Evolutionary conservation across 2,329 filamentous ascomycete genomes (phyloP).

Genomic region (Fusarium nurragi): DNA sequence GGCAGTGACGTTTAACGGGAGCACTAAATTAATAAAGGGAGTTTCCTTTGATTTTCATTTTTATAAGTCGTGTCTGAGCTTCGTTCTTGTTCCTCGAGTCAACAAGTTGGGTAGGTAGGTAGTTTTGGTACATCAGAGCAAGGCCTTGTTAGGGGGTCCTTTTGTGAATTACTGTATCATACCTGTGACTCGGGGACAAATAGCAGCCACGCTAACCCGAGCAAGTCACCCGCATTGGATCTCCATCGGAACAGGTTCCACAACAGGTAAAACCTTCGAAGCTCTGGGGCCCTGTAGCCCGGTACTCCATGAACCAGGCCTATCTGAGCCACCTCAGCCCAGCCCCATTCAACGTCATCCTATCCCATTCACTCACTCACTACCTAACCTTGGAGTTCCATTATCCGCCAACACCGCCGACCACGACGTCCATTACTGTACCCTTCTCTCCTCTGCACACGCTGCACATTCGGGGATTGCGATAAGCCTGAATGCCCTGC

Average conservation of each 20-base stretch:
- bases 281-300: background rate
- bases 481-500: slow-evolving; percentile 23
- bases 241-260: slow-evolving; percentile 4
- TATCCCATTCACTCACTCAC: slow-evolving; percentile 23
- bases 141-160: too few relatives aligned
- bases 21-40: background rate
- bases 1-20: background rate
- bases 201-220: slow-evolving; percentile 4
- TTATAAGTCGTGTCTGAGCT: background rate
- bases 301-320: slow-evolving; percentile 1
- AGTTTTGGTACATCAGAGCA: too few relatives aligned
- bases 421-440: slow-evolving; percentile 18
- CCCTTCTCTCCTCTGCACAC: background rate
- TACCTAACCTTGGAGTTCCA: slow-evolving; percentile 8
- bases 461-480: slow-evolving; percentile 33
- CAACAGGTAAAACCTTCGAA: slow-evolving; percentile 16
- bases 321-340: slow-evolving; percentile 18
- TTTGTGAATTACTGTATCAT: too few relatives aligned
- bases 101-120: background rate
- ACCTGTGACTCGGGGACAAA: background rate
- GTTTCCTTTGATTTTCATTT: background rate
- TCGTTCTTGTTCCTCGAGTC: background rate
- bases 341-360: slow-evolving; percentile 41
- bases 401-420: slow-evolving; percentile 29
- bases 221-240: background rate